Evolutionary conservation across 1,284 basidiomycete species (phyloP), one percentile per base, ranked within the genome.

Genomic region (Ustilago shanxiensis): DNA sequence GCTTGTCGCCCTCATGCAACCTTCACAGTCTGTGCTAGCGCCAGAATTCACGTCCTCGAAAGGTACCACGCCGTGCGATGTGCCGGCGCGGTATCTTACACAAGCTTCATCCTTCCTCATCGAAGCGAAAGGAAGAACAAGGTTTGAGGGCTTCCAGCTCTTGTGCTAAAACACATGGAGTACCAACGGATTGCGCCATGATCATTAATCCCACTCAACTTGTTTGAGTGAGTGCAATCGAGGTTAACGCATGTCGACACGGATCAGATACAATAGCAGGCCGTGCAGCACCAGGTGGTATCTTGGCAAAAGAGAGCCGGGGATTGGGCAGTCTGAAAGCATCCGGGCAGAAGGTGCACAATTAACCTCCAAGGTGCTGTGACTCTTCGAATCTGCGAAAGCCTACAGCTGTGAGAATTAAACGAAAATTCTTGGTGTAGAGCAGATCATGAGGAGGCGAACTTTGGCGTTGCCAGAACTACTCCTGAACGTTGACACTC

Each of bases 191-290:
- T 39, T 39, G 37, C 37, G 37, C 37, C 37, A 16, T 18, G 1
- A 39, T 16, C 2, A 14, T 39, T 11, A 1, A 11, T 39, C n/a
- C 41, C 41, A 44, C 41, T 2, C 41, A 44, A 44, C 41, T 7
- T 20, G n/a, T 18, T 44, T 20, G 41, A 20, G 6, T 44, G 11
- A 5, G 31, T 33, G 11, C 31, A 33, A n/a, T 44, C n/a, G 41
- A 44, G 41, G 41, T 44, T n/a, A n/a, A 44, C 20, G 41, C 41
- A 44, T 44, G 41, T 44, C 41, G 41, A 44, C 41, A 14, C n/a
- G n/a, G 7, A 20, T 44, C 41, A 44, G 41, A 20, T 16, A 44
- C n/a, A n/a, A n/a, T n/a, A n/a, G n/a, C n/a, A 14, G n/a, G 20
- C 41, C 7, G 35, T 37, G 8, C 9, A 37, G 13, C 35, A 37